Evolutionary conservation across 495 filamentous ascomycete genomes (phyloP), one percentile per base, ranked within the genome.

Genomic region (Parmelia sp.): DNA sequence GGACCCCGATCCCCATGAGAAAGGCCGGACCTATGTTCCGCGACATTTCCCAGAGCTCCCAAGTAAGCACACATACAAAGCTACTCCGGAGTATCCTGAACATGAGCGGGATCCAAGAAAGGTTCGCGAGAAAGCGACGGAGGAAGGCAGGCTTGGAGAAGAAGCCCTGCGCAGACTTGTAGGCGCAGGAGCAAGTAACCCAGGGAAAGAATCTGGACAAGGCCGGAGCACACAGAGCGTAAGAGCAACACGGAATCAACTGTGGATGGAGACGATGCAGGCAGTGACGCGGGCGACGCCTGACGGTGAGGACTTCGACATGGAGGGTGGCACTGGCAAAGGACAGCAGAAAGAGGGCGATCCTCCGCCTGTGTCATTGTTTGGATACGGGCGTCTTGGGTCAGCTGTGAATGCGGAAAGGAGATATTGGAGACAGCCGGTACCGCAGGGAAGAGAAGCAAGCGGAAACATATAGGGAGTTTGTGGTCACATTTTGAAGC

Each of bases 81-180:
- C 80, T 39, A 90, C 88, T 1, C 78, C 86, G 3, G 83, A 89
- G 14, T 88, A 83, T 66, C 82, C 85, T 1, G 78, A 82, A 53
- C 80, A 88, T 55, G 86, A 89, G 57, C 82, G 76, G 29, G 88
- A 92, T 71, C 85, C 88, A 3, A 77, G 87, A 53, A 84, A 83
- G 71, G 87, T 92, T 60, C 79, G 89, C 19, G 89, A 92, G 71
- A 81, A 78, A 33, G 88, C 88, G 5, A 88, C 88, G 6, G 83
- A 88, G 71, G 86, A 90, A 68, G 88, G 89, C 27, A 78, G 89
- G 36, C 75, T 88, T 63, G 89, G 86, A 3, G 89, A 92, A 75
- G 84, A 89, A 65, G 88, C 88, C 27, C 71, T 92, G 61, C 79
- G 90, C 45, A 86, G 84, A 68, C 75, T 92, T 55, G 83, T 88